These are phyloP conservation scores for Epichloe coenophiala DNA, from an alignment of 2,329 filamentous ascomycete genomes.

Conservation along the genomic window DNA sequence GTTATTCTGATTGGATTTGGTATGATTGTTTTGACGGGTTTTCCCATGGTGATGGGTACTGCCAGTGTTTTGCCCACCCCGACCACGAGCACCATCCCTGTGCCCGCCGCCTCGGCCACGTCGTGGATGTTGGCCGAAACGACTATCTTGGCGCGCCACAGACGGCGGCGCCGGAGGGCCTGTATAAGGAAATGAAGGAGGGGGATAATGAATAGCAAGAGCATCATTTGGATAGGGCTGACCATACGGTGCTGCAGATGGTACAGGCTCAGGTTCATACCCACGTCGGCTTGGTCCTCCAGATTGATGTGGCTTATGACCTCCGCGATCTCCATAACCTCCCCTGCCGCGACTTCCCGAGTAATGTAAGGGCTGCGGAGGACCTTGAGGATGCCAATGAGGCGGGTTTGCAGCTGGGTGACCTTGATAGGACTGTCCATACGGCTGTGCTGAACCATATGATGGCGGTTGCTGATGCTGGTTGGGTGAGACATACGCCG, in stretches of 20 bases:
- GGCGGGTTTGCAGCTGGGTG: constrained; percentile 14
- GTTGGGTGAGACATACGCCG: constrained; percentile 29
- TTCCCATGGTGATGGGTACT: constrained; percentile 28
- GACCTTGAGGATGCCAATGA: constrained; percentile 15
- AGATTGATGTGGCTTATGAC: constrained; percentile 18
- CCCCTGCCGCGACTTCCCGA: constrained; percentile 30
- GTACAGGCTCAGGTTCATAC: constrained; percentile 19
- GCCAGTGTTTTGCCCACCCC: constrained; percentile 18
- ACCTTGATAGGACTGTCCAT: constrained; percentile 22
- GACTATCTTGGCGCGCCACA: constrained; percentile 20
- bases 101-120: constrained; percentile 21
- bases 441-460: constrained; percentile 27
- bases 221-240: constrained; percentile 28
- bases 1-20: constrained; percentile 10
- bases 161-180: constrained; percentile 25
- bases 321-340: constrained; percentile 32
- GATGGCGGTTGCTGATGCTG: constrained; percentile 31
- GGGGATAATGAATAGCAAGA: constrained; percentile 23
- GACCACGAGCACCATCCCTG: constrained; percentile 28
- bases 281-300: constrained; percentile 20
- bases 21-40: constrained; percentile 20
- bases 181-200: constrained; percentile 22
- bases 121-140: constrained; percentile 22
- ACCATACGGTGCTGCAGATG: constrained; percentile 22
- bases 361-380: constrained; percentile 22